Percentiles rank a stretch among this genome's conserved stretches.
Conservation (phyloP, 805 yeast species). For the Candida rishiriensis region DNA sequence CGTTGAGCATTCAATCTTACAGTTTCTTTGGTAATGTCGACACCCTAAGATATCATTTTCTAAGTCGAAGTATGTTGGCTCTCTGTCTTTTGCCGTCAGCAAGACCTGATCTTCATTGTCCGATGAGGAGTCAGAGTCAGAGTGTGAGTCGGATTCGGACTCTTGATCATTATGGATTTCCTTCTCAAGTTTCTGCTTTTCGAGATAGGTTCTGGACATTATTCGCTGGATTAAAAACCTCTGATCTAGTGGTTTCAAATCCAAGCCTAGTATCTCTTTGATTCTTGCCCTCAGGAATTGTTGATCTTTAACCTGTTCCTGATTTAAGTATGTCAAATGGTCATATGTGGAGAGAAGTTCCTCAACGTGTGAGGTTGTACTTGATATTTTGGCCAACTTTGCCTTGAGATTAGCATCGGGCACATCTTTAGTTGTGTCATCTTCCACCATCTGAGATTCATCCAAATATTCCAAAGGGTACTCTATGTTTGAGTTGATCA, state of each 20-base stretch:
- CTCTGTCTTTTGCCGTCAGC: slow-evolving; percentile 42
- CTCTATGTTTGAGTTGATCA: slow-evolving; percentile 43
- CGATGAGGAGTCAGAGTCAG: slow-evolving; percentile 3
- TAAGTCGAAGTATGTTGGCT: slow-evolving; percentile 44
- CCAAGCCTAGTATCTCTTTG: slow-evolving; percentile 39
- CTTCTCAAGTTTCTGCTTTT: slow-evolving; percentile 32
- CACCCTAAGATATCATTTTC: slow-evolving; percentile 61
- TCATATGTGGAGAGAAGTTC: slow-evolving; percentile 17
- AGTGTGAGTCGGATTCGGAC: slow-evolving; percentile 11
- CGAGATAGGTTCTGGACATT: slow-evolving; percentile 66
- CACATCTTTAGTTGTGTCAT: neutral
- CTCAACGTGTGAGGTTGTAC: slow-evolving; percentile 6
- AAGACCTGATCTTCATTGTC: slow-evolving; percentile 33
- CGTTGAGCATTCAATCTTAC: slow-evolving; percentile 75
- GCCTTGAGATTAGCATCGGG: neutral
- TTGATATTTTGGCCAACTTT: neutral
- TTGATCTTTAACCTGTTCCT: slow-evolving; percentile 33
- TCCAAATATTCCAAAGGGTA: slow-evolving; percentile 45
- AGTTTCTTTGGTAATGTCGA: slow-evolving; percentile 74
- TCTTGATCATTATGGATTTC: slow-evolving; percentile 4
- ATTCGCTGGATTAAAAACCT: slow-evolving; percentile 53
- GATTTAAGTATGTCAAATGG: slow-evolving; percentile 26
- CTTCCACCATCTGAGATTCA: slow-evolving; percentile 10
- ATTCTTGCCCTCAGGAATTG: slow-evolving; percentile 43
- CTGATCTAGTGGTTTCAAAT: slow-evolving; percentile 38